Evolutionary conservation across 2,329 filamentous ascomycete species (phyloP).

Genomic region (Stemphylium lycopersici): DNA sequence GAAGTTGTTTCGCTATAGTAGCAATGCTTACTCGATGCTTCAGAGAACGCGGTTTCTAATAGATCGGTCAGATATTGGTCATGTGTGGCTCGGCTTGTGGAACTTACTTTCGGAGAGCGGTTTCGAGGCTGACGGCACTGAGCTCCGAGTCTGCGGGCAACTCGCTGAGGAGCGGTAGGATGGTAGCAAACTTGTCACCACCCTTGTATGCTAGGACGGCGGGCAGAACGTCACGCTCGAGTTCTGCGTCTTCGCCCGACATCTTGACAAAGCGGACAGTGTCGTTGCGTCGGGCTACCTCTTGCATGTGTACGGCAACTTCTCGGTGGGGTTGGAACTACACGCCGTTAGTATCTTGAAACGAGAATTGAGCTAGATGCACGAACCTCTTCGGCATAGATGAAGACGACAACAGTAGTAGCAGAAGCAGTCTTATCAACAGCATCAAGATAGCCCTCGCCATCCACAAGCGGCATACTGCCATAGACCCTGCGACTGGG

Average conservation of each 20-base stretch:
- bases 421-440: slow-evolving; percentile 86
- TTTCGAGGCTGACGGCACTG: slow-evolving; percentile 62
- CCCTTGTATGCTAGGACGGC: slow-evolving; percentile 87
- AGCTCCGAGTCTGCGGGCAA: slow-evolving; percentile 68
- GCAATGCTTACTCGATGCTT: neutral
- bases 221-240: slow-evolving; percentile 86
- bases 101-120: slow-evolving; percentile 58
- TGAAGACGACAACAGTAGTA: slow-evolving; percentile 88
- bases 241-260: slow-evolving; percentile 90
- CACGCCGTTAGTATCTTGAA: neutral
- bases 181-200: slow-evolving; percentile 87
- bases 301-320: slow-evolving; percentile 77
- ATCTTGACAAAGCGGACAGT: slow-evolving; percentile 87
- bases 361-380: neutral
- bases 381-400: slow-evolving; percentile 54
- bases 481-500: slow-evolving; percentile 82
- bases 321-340: slow-evolving; percentile 80
- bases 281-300: slow-evolving; percentile 73
- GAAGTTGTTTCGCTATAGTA: too few species aligned
- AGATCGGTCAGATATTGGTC: slow-evolving; percentile 30
- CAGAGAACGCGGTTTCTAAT: slow-evolving; percentile 40
- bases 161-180: slow-evolving; percentile 86
- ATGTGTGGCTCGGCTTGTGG: neutral
- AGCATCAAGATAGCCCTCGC: slow-evolving; percentile 90
- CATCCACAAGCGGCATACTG: slow-evolving; percentile 81